Base-by-base conservation (phyloP, 331 rosid species). In the Acacia concinna region DNA sequence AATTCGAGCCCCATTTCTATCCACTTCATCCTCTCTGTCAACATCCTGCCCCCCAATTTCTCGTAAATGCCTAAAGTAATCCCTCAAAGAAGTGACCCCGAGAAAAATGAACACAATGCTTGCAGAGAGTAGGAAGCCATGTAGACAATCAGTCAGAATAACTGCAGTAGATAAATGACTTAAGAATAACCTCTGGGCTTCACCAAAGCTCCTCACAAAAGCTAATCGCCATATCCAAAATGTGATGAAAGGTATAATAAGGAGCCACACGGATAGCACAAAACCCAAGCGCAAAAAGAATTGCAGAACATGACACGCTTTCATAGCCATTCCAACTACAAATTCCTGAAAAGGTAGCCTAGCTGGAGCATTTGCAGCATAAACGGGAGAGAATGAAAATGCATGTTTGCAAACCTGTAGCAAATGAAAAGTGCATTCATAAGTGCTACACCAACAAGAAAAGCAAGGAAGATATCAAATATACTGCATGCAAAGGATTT, bases 201-300 rank as follows among this genome's bases (percentile, higher is more conserved):
- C 99, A 71, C 94, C 97, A 64, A 93, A 89, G 87, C 97, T 96
- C 89, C 97, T 96, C 87, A 96, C 98, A 75, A 96, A 93, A 84
- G 99, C 98, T 82, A 96, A 82, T 82, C 99, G 90, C 99, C 99
- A 96, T 80, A 93, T 96, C 99, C 99, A 96, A 83, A 96, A 96
- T 23, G 99, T 96, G 82, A 96, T 91, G 74, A 96, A 96, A 70
- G 98, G 99, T 79, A 96, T 93, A 40, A 96, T 96, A 72, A 96
- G 89, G 75, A 96, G 97, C 99, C 99, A 96, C 70, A 96, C 99
- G 15, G 99, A 89, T 41, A 96, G 90, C 73, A 96, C 99, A 89
- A 96, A 96, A 77, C 98, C 87, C 77, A 96, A 89, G 54, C 99
- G 99, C 85, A 96, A 72, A 82, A 93, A 84, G 91, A 96, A 96